Conservation (phyloP, 441 rosid genomes). For the Corymbia calophylla region DNA sequence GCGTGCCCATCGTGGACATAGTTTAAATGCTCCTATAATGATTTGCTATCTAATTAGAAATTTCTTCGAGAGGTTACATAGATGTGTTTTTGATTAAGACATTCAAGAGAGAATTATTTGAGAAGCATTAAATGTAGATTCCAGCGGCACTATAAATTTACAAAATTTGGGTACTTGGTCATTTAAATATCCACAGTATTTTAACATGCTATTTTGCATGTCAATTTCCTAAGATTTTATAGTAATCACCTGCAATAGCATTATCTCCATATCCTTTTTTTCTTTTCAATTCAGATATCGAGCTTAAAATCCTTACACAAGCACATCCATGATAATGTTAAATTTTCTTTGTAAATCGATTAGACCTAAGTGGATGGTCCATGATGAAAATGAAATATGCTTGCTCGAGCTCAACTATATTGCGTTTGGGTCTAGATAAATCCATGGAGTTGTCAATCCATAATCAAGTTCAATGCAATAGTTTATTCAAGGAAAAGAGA, state of each 20-base stretch:
- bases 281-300: neutral
- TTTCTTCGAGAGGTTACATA: too few species aligned
- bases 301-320: neutral
- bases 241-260: neutral
- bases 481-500: neutral
- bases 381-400: neutral
- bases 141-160: neutral
- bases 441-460: neutral
- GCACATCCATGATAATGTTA: neutral
- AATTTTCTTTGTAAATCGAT: neutral
- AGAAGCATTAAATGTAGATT: neutral
- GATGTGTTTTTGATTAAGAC: too few species aligned
- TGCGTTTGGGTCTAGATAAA: neutral
- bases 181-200: too few species aligned
- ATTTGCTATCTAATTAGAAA: too few species aligned
- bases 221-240: too few species aligned
- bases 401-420: neutral
- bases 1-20: too few species aligned
- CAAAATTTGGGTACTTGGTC: neutral
- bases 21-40: too few species aligned
- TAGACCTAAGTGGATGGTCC: neutral
- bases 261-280: neutral
- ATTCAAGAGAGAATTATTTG: neutral
- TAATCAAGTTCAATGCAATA: neutral
- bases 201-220: too few species aligned